phyloP scores from a whole-genome alignment of 441 rosid species.

The Hura crepitans region DNA sequence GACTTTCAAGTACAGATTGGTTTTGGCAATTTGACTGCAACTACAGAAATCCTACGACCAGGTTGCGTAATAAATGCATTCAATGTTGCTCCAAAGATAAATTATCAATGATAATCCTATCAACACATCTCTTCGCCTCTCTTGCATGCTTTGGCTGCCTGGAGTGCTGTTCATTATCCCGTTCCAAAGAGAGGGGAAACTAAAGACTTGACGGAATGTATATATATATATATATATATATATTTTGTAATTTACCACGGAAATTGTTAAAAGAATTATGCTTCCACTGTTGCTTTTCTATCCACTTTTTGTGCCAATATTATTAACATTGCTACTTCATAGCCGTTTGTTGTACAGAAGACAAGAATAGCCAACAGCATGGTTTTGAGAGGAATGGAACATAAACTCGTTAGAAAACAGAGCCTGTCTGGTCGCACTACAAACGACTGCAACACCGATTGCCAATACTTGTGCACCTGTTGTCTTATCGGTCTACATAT shows the following conservation, averaged over 20 bases:
- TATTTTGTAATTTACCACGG: not conserved
- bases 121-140: constrained; percentile 64
- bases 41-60: constrained; percentile 58
- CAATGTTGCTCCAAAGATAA: constrained; percentile 65
- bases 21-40: constrained; percentile 67
- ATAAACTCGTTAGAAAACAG: too few relatives aligned
- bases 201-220: too few relatives aligned
- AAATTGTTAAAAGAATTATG: not conserved
- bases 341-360: not conserved
- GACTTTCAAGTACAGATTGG: constrained; percentile 43
- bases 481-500: not conserved
- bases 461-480: not conserved
- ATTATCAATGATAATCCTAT: constrained; percentile 54
- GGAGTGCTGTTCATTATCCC: constrained; percentile 88
- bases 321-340: too few relatives aligned
- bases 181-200: constrained; percentile 43
- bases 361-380: too few relatives aligned
- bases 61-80: too few relatives aligned
- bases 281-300: too few relatives aligned
- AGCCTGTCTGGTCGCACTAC: too few relatives aligned
- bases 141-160: constrained; percentile 75
- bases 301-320: too few relatives aligned
- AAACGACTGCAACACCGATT: not conserved
- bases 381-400: too few relatives aligned
- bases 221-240: too few relatives aligned